These are phyloP conservation scores for Ceratocystis papillata DNA, from an alignment of 2,329 filamentous ascomycete species.

Conservation along the genomic window DNA sequence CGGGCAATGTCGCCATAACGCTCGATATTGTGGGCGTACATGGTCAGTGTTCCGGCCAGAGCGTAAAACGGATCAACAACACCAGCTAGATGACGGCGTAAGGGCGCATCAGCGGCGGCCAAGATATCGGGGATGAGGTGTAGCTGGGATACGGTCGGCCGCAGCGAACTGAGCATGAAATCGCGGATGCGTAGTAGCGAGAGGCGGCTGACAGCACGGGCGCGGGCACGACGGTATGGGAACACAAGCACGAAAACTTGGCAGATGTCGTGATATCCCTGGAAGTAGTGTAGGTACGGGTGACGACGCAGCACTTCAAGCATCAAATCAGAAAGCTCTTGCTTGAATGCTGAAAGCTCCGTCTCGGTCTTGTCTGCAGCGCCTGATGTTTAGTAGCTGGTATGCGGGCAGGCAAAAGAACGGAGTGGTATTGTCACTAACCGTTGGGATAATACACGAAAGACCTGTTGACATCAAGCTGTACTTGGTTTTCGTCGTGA, in stretches of 20 bases:
- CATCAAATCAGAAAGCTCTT: conserved; percentile 70
- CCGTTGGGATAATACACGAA: conserved; percentile 91
- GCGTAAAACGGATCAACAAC: conserved; percentile 85
- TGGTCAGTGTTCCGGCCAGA: conserved; percentile 80
- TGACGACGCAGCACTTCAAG: conserved; percentile 66
- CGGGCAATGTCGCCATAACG: conserved; percentile 79
- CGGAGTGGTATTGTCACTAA: conserved; percentile 35
- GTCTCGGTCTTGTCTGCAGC: conserved; percentile 38
- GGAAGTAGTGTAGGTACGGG: conserved; percentile 86
- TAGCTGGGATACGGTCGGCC: conserved; percentile 74
- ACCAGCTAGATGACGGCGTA: conserved; percentile 64
- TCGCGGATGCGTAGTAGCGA: conserved; percentile 86
- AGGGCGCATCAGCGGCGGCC: conserved; percentile 54
- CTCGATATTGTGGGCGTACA: conserved; percentile 94
- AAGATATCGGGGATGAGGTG: conserved; percentile 76
- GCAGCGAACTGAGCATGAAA: conserved; percentile 88
- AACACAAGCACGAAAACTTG: conserved; percentile 89
- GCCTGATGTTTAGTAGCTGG: conserved; percentile 2
- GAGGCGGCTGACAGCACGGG: conserved; percentile 61
- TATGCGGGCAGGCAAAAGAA: conserved; percentile 14
- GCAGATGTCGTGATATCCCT: conserved; percentile 97
- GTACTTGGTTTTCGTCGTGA: conserved; percentile 79
- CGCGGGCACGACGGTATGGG: conserved; percentile 46
- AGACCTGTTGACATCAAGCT: conserved; percentile 85
- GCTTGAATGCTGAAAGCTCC: conserved; percentile 60